phyloP scores from a whole-genome alignment of 192 early-diverging fungal genomes.

The Mortierella hygrophila region DNA sequence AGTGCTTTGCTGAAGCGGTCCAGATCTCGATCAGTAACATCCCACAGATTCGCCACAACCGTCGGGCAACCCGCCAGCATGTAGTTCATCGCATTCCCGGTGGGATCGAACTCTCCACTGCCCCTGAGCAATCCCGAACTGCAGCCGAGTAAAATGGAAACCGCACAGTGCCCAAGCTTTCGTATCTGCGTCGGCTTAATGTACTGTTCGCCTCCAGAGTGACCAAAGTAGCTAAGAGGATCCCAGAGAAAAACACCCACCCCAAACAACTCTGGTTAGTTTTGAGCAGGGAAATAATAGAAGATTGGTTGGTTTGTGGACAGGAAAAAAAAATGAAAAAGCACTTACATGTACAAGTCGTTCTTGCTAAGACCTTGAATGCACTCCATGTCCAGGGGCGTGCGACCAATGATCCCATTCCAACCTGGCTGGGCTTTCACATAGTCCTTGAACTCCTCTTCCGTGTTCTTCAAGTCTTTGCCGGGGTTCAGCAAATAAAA shows the following conservation, averaged over 20 bases:
- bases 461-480: slow-evolving; percentile 86
- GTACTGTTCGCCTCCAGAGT: slow-evolving; percentile 92
- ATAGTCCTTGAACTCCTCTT: slow-evolving; percentile 76
- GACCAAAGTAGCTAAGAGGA: slow-evolving; percentile 87
- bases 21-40: slow-evolving; percentile 97
- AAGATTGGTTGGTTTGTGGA: not conserved
- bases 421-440: slow-evolving; percentile 70
- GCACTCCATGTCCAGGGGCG: slow-evolving; percentile 77
- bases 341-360: slow-evolving; percentile 64
- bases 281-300: not conserved
- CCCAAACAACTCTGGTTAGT: not conserved
- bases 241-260: not conserved
- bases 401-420: slow-evolving; percentile 77
- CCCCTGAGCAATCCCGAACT: slow-evolving; percentile 86
- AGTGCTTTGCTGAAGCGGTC: slow-evolving; percentile 86
- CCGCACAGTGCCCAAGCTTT: slow-evolving; percentile 75
- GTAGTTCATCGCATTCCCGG: slow-evolving; percentile 87
- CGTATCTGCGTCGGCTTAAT: slow-evolving; percentile 76
- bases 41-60: slow-evolving; percentile 96
- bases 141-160: slow-evolving; percentile 92
- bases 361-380: slow-evolving; percentile 64
- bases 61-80: slow-evolving; percentile 87
- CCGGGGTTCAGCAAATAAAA: slow-evolving; percentile 95
- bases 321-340: not conserved
- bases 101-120: slow-evolving; percentile 90